These are phyloP conservation scores for Termitomyces sp. DNA, from an alignment of 768 basidiomycete species.

Conservation along the genomic window DNA sequence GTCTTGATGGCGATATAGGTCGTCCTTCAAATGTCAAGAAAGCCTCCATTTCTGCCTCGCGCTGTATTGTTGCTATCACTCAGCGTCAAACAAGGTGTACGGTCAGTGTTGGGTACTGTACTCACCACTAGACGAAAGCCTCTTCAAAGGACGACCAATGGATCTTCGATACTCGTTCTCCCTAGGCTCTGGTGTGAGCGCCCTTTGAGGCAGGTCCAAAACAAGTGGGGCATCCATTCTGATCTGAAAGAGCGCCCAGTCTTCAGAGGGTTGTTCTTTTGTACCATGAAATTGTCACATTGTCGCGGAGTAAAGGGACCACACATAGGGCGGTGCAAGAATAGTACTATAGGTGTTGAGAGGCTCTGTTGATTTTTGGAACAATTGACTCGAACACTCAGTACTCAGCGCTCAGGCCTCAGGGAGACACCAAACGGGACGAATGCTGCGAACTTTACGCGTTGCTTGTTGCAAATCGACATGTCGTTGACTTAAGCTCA, in stretches of 20 bases:
- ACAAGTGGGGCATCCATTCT: not conserved
- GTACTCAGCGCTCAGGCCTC: not conserved
- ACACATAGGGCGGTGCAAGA: not conserved
- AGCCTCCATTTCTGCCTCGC: constrained; percentile 63
- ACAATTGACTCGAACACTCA: not conserved
- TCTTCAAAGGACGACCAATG: constrained; percentile 22
- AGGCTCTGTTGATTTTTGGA: not conserved
- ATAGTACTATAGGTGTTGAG: not conserved
- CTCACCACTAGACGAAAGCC: constrained; percentile 65
- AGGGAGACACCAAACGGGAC: too few relatives aligned
- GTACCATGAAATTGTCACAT: not conserved
- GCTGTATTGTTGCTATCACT: constrained; percentile 52
- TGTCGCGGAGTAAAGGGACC: not conserved
- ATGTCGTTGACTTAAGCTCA: too few relatives aligned
- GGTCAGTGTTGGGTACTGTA: not conserved
- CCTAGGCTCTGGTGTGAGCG: not conserved
- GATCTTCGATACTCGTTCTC: constrained; percentile 1
- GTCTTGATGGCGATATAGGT: constrained; percentile 32
- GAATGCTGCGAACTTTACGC: too few relatives aligned
- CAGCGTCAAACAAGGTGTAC: constrained; percentile 8
- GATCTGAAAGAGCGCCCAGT: not conserved
- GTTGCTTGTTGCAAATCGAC: too few relatives aligned
- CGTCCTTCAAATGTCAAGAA: constrained; percentile 54
- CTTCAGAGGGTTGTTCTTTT: not conserved
- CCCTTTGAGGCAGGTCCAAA: not conserved